Percentiles rank a stretch among this genome's conserved stretches.
Conservation (phyloP, 257 asterid species). For the Dorcoceras hygrometricum region DNA sequence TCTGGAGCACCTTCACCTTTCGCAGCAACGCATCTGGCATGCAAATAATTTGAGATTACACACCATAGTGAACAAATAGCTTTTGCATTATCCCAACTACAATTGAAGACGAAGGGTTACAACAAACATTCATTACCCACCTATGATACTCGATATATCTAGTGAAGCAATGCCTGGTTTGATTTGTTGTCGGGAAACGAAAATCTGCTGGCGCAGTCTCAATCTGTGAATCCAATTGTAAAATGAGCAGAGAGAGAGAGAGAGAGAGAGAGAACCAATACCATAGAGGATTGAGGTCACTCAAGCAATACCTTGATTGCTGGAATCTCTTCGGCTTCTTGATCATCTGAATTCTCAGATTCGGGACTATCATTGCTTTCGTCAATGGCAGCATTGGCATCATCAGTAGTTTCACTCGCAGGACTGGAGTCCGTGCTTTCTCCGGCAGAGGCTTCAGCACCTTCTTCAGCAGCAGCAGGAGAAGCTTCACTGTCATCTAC, state of each 20-base stretch:
- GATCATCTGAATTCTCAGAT: conserved; percentile 42
- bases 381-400: conserved; percentile 29
- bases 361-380: conserved; percentile 45
- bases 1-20: conserved; percentile 91
- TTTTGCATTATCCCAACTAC: conserved; percentile 8
- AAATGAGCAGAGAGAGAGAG: neutral
- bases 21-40: conserved; percentile 76
- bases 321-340: conserved; percentile 63
- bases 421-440: conserved; percentile 49
- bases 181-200: conserved; percentile 97
- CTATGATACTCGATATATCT: conserved; percentile 89
- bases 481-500: conserved; percentile 44
- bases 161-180: conserved; percentile 95
- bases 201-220: conserved; percentile 98
- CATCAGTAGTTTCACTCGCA: conserved; percentile 37
- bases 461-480: conserved; percentile 42
- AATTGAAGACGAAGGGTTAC: conserved; percentile 8
- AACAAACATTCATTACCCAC: conserved; percentile 34
- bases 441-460: conserved; percentile 38
- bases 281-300: conserved; percentile 1
- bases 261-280: conserved; percentile 11
- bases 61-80: neutral
- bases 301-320: conserved; percentile 57
- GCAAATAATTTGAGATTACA: conserved; percentile 22
- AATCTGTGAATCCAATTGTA: conserved; percentile 41